Evolutionary conservation across 169 alveolate genomes (phyloP), one percentile per base, ranked within the genome.

Genomic region (Plasmodium falciparum): DNA sequence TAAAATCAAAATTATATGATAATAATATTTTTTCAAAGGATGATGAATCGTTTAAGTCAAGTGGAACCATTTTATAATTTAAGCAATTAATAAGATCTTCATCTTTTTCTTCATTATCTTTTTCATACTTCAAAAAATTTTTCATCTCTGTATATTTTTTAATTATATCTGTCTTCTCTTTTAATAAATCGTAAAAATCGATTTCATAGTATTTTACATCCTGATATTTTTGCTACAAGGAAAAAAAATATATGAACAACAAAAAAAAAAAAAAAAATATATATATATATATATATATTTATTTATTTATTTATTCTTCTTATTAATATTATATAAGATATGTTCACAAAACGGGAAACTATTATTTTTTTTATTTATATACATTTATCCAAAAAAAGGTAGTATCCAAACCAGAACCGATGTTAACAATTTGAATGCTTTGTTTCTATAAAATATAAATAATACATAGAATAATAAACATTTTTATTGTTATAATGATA

Each of bases 321-420:
- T 39, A 33, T 33, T 33, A 39, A 39, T 39, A 39, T 39, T 4
- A 33, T 33, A 33, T 33, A 33, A 5, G 47, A 39, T 39, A 39
- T 39, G 4, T 39, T 39, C 9, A 39, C 9, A 39, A 39, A 39
- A 39, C 2, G 5, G 47, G 2, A 39, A 5, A 39, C 11, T 4
- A 33, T 73, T 73, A 49, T 15, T 39, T 52, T 26, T 13, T 26
- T 39, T 52, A 52, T 13, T 26, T 39, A 13, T 39, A 63, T 75
- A 89, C 93, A 50, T 29, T 29, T 63, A 69, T 49, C 88, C 90
- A 89, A 73, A 89, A 89, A 70, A 89, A 89, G 52, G 88, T 89
- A 13, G 93, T 75, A 49, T 89, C 93, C 54, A 89, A 62, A 8
- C 93, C 93, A 43, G 93, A 76, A 7, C 93, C 93, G 20, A 83